Conservation (phyloP, 805 yeast species). For the Naumovozyma dairenensis region DNA sequence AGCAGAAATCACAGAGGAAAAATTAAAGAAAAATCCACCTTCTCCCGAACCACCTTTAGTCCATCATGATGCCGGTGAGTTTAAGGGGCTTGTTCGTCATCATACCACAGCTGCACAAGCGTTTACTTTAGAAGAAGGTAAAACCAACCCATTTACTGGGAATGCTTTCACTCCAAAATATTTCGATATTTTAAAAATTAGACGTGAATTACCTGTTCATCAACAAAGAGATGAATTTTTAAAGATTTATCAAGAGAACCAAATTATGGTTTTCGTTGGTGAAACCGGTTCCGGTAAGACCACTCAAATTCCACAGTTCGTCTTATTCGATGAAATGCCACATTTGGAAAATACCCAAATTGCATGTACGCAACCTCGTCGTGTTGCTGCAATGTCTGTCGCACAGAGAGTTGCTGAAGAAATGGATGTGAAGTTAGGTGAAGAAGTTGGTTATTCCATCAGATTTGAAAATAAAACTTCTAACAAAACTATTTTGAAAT, state of each 20-base stretch:
- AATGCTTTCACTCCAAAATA: constrained; percentile 51
- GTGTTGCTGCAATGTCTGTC: constrained; percentile 98
- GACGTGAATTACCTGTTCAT: constrained; percentile 90
- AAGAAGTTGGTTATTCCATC: constrained; percentile 90
- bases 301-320: constrained; percentile 96
- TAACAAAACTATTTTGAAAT: constrained; percentile 71
- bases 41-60: constrained; percentile 31
- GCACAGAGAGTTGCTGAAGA: constrained; percentile 97
- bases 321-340: constrained; percentile 81
- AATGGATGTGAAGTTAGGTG: constrained; percentile 87
- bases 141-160: constrained; percentile 75
- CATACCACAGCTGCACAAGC: constrained; percentile 61
- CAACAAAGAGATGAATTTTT: constrained; percentile 86
- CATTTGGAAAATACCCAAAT: constrained; percentile 75
- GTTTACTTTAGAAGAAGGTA: constrained; percentile 44
- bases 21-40: constrained; percentile 40
- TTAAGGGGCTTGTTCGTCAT: constrained; percentile 44
- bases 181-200: constrained; percentile 61
- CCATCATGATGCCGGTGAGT: constrained; percentile 61
- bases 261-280: constrained; percentile 96
- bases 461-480: constrained; percentile 88
- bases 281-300: constrained; percentile 99
- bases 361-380: constrained; percentile 93
- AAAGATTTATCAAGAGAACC: constrained; percentile 71
- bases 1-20: constrained; percentile 58